Evolutionary conservation across 2,329 filamentous ascomycete genomes (phyloP).

Genomic region (Xylariales sp.): DNA sequence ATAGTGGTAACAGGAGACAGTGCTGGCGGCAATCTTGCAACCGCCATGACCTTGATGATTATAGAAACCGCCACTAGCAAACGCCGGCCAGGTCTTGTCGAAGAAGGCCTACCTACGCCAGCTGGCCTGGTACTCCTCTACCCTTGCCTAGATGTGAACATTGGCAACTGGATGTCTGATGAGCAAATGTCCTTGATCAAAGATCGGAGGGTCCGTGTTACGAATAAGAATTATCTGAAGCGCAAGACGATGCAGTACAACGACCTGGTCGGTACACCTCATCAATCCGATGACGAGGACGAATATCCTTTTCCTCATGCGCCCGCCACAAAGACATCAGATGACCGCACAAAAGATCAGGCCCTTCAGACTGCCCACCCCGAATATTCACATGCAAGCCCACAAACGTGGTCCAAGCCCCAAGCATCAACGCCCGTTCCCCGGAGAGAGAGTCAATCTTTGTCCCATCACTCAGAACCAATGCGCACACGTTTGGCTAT

Average conservation of each 20-base stretch:
- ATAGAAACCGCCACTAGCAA: conserved; percentile 76
- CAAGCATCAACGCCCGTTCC: conserved; percentile 37
- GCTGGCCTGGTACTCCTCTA: conserved; percentile 89
- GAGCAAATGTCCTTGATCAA: conserved; percentile 96
- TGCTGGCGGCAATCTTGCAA: conserved; percentile 83
- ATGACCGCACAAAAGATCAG: conserved; percentile 27
- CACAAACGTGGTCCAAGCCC: conserved; percentile 52
- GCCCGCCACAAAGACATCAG: conserved; percentile 34
- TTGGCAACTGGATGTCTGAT: conserved; percentile 98
- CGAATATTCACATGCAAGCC: conserved; percentile 63
- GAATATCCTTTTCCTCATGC: conserved; percentile 55
- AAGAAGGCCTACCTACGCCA: conserved; percentile 75
- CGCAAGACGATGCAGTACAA: conserved; percentile 92
- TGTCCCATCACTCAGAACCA: conserved; percentile 65
- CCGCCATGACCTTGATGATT: conserved; percentile 88
- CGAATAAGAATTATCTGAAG: conserved; percentile 80
- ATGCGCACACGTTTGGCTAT: conserved; percentile 90
- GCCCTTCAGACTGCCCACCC: conserved; percentile 56
- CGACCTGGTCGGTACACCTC: conserved; percentile 83
- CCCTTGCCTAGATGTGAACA: conserved; percentile 94
- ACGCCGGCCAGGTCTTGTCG: conserved; percentile 65
- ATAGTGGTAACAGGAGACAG: conserved; percentile 83
- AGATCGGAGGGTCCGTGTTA: conserved; percentile 80
- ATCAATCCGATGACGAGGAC: conserved; percentile 80
- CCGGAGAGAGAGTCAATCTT: conserved; percentile 40